phyloP scores from a whole-genome alignment of 2,329 filamentous ascomycete species.

The Xylaria sp. region DNA sequence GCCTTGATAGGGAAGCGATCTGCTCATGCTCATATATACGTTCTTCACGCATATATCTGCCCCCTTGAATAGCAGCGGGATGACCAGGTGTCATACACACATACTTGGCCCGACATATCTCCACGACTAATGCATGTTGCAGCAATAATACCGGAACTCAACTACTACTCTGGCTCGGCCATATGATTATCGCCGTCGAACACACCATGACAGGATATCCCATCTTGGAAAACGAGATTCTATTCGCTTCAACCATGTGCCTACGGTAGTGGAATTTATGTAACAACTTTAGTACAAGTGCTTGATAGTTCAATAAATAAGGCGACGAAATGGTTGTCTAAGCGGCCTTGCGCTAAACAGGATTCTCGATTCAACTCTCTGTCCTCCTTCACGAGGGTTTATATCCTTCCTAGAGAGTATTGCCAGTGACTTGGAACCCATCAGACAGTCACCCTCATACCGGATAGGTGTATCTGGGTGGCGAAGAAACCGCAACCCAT shows the following conservation, averaged over 20 bases:
- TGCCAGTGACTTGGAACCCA: neutral
- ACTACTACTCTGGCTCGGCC: neutral
- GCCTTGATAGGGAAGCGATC: neutral
- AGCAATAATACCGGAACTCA: neutral
- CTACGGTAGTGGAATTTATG: neutral
- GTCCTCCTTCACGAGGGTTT: neutral
- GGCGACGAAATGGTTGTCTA: neutral
- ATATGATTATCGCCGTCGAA: conserved; percentile 2
- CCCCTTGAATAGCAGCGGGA: too few relatives aligned
- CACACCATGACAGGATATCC: neutral
- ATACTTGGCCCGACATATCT: conserved; percentile 6
- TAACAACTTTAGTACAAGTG: neutral
- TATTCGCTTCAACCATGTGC: neutral
- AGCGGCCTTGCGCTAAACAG: neutral
- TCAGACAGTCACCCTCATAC: neutral
- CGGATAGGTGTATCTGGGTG: neutral
- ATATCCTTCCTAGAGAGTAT: neutral
- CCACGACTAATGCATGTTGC: conserved; percentile 9
- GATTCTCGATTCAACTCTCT: neutral
- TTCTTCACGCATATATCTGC: neutral
- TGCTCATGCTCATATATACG: conserved; percentile 14
- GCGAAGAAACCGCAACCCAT: neutral
- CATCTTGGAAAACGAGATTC: neutral
- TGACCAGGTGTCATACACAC: conserved; percentile 6
- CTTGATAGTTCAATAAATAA: neutral